Conservation (phyloP, 331 rosid species). For the Spiraea crenata region DNA sequence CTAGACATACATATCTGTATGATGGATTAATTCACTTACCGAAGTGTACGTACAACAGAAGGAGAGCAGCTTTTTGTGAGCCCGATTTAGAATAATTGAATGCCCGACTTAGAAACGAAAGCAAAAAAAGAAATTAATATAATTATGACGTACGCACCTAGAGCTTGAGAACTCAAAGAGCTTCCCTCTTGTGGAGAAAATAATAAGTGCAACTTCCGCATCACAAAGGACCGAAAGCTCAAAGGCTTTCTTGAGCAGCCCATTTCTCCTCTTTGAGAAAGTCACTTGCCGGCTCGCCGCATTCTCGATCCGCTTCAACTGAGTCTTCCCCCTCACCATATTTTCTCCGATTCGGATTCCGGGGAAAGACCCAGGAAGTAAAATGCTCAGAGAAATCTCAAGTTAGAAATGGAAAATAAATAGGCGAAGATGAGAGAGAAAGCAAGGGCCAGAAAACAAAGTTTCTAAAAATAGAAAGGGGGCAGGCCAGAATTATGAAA, state of each 20-base stretch:
- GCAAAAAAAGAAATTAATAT: no score
- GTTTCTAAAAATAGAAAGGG: conserved; percentile 42
- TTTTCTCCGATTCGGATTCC: neutral
- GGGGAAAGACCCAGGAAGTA: neutral
- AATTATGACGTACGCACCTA: conserved; percentile 40
- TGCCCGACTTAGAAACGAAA: neutral
- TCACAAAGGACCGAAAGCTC: conserved; percentile 95
- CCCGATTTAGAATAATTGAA: neutral
- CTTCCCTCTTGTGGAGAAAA: conserved; percentile 86
- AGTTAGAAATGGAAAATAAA: conserved; percentile 3
- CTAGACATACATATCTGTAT: no score
- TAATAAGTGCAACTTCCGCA: conserved; percentile 86
- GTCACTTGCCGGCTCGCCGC: conserved; percentile 91
- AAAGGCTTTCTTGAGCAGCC: conserved; percentile 83
- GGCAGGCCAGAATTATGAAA: conserved; percentile 27
- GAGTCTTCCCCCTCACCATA: conserved; percentile 93
- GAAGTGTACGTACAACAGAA: no score
- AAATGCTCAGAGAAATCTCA: conserved; percentile 19
- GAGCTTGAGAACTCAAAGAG: conserved; percentile 85
- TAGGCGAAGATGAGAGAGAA: conserved; percentile 22
- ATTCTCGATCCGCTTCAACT: conserved; percentile 89
- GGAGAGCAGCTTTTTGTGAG: no score
- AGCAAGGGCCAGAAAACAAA: neutral
- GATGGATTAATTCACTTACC: no score
- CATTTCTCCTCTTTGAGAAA: conserved; percentile 85